Evolutionary conservation across 1,284 basidiomycete genomes (phyloP), one percentile per base, ranked within the genome.

Genomic region (Malassezia pachydermatis): DNA sequence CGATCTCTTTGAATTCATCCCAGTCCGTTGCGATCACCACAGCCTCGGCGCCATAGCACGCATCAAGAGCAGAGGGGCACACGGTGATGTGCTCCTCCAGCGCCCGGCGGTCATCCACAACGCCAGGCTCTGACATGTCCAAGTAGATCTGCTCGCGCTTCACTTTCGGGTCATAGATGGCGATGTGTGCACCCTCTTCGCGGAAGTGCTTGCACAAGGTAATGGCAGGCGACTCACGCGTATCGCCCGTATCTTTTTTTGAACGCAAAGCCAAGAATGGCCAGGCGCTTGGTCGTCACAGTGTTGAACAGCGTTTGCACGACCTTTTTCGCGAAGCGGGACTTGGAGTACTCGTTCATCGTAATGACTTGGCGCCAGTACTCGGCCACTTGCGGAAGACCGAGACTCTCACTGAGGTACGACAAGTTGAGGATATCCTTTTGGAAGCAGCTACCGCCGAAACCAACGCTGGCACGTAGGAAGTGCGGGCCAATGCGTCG

Each of bases 391-490:
- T 94, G 86, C 39, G 88, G 88, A 45, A 99, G 78, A 74, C 95
- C 87, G 53, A 90, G 76, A 58, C 84, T 88, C 77, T 96, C 89
- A 71, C 82, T 85, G 28, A 70, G 60, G 77, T 99, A 99, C 44
- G 96, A 92, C 52, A 99, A 78, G 78, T 98, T 99, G 65, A 98
- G 81, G 72, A 98, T 96, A 73, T 98, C 92, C 45, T 71, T 67
- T 41, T 67, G 64, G 85, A 99, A 99, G 77, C 94, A 99, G 29
- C 86, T 89, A 28, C 92, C 92, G 59, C 92, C 92, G 66, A 96
- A 98, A n/a, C 92, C 88, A 57, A 90, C 86, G 34, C 83, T 86
- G 30, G 88, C 86, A 73, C 87, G 88, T 67, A 98, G 78, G 81
- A 98, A 99, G 74, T 88, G 92, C 67, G 87, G 80, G 4, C 94